Percentiles rank a stretch among this genome's conserved stretches.
These are phyloP conservation scores for Talaromyces sp. DNA, from an alignment of 2,329 filamentous ascomycete genomes.

Conservation along the genomic window DNA sequence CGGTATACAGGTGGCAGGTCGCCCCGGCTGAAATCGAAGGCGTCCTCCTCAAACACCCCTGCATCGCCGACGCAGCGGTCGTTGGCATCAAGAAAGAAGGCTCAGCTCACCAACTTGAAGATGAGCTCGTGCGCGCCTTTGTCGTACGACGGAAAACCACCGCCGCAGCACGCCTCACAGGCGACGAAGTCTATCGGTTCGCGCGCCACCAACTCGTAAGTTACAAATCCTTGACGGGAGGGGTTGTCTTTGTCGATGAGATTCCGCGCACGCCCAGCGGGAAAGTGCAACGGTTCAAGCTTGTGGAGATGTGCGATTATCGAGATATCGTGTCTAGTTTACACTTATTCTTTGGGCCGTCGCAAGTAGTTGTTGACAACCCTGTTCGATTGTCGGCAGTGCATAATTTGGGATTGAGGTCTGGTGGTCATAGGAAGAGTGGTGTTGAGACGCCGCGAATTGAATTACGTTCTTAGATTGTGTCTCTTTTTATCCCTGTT, in stretches of 20 bases:
- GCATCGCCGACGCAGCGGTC: slow-evolving; percentile 46
- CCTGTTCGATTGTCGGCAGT: neutral
- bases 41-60: slow-evolving; percentile 43
- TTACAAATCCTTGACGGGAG: slow-evolving; percentile 49
- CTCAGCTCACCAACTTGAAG: slow-evolving; percentile 21
- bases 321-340: slow-evolving; percentile 32
- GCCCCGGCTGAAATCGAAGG: slow-evolving; percentile 49
- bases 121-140: slow-evolving; percentile 46
- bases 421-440: neutral
- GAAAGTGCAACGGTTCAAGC: slow-evolving; percentile 46
- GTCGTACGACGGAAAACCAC: slow-evolving; percentile 35
- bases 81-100: slow-evolving; percentile 39
- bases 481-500: too few species aligned
- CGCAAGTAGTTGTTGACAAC: neutral
- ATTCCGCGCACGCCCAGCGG: slow-evolving; percentile 50
- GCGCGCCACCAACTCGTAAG: slow-evolving; percentile 41
- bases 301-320: slow-evolving; percentile 39
- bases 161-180: slow-evolving; percentile 28
- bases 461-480: slow-evolving; percentile 8
- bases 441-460: neutral
- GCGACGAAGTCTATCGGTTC: slow-evolving; percentile 44
- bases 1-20: slow-evolving; percentile 48
- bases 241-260: slow-evolving; percentile 47
- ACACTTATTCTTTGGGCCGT: neutral
- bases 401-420: slow-evolving; percentile 3